Evolutionary conservation across 2,329 filamentous ascomycete species (phyloP).

Genomic region (Dothidotthia symphoricarpi): DNA sequence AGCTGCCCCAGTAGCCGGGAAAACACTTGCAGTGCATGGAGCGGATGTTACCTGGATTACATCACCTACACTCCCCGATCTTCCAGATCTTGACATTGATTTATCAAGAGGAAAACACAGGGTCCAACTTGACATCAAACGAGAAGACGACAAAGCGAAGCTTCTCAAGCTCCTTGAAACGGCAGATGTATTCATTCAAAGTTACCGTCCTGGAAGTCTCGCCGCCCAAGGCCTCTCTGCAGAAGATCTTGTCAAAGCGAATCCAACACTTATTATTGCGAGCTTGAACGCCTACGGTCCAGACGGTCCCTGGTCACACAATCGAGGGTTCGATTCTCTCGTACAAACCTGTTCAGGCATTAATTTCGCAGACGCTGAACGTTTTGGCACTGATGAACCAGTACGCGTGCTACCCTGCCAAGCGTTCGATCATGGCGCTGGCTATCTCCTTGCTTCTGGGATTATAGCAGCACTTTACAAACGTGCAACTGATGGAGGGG

Average conservation of each 20-base stretch:
- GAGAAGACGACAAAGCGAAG: slow-evolving; percentile 41
- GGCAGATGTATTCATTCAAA: slow-evolving; percentile 56
- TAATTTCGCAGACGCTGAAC: slow-evolving; percentile 56
- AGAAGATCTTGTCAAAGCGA: slow-evolving; percentile 40
- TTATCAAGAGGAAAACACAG: slow-evolving; percentile 52
- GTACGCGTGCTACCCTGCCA: slow-evolving; percentile 53
- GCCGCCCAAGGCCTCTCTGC: slow-evolving; percentile 46
- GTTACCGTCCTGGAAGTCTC: slow-evolving; percentile 52
- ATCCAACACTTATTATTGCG: slow-evolving; percentile 51
- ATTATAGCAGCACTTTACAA: slow-evolving; percentile 54
- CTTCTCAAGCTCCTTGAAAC: slow-evolving; percentile 47
- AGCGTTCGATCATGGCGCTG: slow-evolving; percentile 56
- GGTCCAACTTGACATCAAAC: slow-evolving; percentile 49
- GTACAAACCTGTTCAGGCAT: slow-evolving; percentile 58
- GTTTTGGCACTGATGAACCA: slow-evolving; percentile 41
- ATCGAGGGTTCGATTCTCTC: slow-evolving; percentile 57
- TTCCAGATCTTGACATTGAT: slow-evolving; percentile 42
- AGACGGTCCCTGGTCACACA: slow-evolving; percentile 47
- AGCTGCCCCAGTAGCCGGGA: slow-evolving; percentile 47
- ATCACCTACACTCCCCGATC: slow-evolving; percentile 45
- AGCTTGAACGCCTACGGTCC: slow-evolving; percentile 56
- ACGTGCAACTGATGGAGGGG: slow-evolving; percentile 46
- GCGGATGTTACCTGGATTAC: slow-evolving; percentile 51
- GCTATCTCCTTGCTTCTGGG: slow-evolving; percentile 56
- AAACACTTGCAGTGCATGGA: slow-evolving; percentile 46